These are phyloP conservation scores for Aureobasidium melanogenum DNA, from an alignment of 2,329 filamentous ascomycete genomes.

Conservation along the genomic window DNA sequence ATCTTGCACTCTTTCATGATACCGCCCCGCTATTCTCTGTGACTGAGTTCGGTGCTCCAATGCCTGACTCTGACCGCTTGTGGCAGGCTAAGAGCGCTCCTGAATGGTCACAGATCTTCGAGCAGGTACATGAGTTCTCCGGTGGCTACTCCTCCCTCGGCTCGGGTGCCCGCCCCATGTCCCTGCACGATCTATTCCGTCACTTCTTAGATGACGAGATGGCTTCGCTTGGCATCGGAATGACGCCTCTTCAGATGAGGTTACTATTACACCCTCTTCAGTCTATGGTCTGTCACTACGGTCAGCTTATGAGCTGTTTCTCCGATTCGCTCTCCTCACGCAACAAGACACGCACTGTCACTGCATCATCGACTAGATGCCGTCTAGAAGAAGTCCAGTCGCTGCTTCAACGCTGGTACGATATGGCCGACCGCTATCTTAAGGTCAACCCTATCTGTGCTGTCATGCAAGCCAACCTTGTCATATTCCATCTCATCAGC, in stretches of 20 bases:
- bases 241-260: conserved; percentile 52
- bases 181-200: conserved; percentile 57
- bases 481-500: conserved; percentile 62
- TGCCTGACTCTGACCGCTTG: conserved; percentile 54
- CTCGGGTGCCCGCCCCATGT: conserved; percentile 45
- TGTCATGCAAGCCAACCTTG: conserved; percentile 55
- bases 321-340: conserved; percentile 44
- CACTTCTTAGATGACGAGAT: conserved; percentile 59
- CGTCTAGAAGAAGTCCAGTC: conserved; percentile 57
- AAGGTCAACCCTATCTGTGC: conserved; percentile 50
- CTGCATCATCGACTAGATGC: conserved; percentile 50
- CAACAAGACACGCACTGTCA: conserved; percentile 42
- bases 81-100: conserved; percentile 53
- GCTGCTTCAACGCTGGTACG: conserved; percentile 58
- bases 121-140: conserved; percentile 49
- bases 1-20: conserved; percentile 59
- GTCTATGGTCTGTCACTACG: conserved; percentile 53
- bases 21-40: conserved; percentile 54
- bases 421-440: conserved; percentile 49
- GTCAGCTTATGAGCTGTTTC: conserved; percentile 58
- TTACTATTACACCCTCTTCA: conserved; percentile 61
- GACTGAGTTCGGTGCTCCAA: conserved; percentile 55
- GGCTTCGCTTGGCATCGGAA: conserved; percentile 40
- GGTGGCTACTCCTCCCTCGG: conserved; percentile 46
- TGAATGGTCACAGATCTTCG: conserved; percentile 52